A percentile compares a stretch with the other conserved stretches of the same genome.
Evolutionary conservation across 2,329 filamentous ascomycete genomes (phyloP).

Genomic region (Aureobasidium lini): DNA sequence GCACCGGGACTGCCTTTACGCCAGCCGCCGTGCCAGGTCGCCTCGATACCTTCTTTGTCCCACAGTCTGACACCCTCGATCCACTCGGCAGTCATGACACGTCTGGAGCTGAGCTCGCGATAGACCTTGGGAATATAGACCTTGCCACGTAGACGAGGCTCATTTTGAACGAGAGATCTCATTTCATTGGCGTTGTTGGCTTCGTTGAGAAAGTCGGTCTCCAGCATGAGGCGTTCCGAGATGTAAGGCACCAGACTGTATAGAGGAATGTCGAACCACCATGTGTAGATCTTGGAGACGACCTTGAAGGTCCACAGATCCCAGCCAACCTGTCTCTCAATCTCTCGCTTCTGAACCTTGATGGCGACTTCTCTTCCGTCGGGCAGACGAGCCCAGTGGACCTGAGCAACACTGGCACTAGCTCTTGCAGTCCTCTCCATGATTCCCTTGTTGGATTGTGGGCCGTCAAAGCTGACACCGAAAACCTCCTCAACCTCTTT

Average conservation of each 20-base stretch:
- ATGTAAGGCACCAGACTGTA: conserved; percentile 90
- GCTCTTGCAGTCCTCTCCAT: conserved; percentile 67
- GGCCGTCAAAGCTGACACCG: conserved; percentile 67
- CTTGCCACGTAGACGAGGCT: conserved; percentile 66
- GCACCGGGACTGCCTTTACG: conserved; percentile 72
- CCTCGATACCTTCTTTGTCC: conserved; percentile 77
- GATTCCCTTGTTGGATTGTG: conserved; percentile 46
- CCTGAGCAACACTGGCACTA: conserved; percentile 89
- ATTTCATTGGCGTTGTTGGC: conserved; percentile 81
- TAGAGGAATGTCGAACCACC: conserved; percentile 86
- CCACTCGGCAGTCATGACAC: conserved; percentile 94
- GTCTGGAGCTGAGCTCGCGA: conserved; percentile 68
- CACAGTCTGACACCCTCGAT: conserved; percentile 89
- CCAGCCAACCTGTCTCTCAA: conserved; percentile 83
- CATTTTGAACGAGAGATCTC: conserved; percentile 65
- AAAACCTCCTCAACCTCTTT: conserved; percentile 84
- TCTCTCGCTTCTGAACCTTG: conserved; percentile 95
- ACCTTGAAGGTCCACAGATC: conserved; percentile 93
- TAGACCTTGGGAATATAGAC: conserved; percentile 88
- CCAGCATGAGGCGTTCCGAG: conserved; percentile 79
- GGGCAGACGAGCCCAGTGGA: conserved; percentile 81
- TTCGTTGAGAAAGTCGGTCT: conserved; percentile 92
- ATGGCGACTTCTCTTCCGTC: conserved; percentile 90
- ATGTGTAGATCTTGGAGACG: conserved; percentile 74
- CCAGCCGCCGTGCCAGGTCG: conserved; percentile 70